These are phyloP conservation scores for Pyricularia sp. DNA, from an alignment of 2,329 filamentous ascomycete genomes.

Conservation along the genomic window DNA sequence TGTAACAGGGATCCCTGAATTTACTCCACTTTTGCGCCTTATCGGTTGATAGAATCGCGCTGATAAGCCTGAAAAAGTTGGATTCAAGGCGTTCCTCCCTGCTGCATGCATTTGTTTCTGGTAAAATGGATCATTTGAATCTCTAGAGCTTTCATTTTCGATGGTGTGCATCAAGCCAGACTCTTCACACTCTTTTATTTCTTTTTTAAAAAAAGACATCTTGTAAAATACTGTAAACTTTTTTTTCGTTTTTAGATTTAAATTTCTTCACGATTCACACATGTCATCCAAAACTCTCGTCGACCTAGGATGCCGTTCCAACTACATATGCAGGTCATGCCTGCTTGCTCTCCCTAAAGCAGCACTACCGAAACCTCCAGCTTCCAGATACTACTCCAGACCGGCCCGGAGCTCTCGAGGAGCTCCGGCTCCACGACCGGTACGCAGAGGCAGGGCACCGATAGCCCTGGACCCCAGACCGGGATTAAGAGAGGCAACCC, in stretches of 20 bases:
- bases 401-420: not conserved
- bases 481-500: not conserved
- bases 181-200: not conserved
- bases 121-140: not conserved
- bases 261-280: not conserved
- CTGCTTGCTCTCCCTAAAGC: constrained; percentile 10
- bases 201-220: not conserved
- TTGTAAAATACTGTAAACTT: not conserved
- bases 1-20: not conserved
- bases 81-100: not conserved
- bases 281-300: constrained; percentile 3
- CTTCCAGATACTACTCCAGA: not conserved
- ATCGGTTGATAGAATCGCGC: constrained; percentile 1
- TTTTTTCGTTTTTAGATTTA: not conserved
- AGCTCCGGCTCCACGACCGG: not conserved
- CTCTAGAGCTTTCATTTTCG: not conserved
- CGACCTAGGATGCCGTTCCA: constrained; percentile 10
- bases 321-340: constrained; percentile 14
- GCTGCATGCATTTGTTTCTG: not conserved
- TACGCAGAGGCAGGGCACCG: not conserved
- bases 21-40: not conserved
- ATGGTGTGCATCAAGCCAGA: not conserved
- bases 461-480: not conserved
- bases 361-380: not conserved
- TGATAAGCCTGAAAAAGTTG: constrained; percentile 4